Percentiles rank a stretch among this genome's conserved stretches.
phyloP scores from a whole-genome alignment of 2,329 filamentous ascomycete species.

The Alternaria metachromatica region DNA sequence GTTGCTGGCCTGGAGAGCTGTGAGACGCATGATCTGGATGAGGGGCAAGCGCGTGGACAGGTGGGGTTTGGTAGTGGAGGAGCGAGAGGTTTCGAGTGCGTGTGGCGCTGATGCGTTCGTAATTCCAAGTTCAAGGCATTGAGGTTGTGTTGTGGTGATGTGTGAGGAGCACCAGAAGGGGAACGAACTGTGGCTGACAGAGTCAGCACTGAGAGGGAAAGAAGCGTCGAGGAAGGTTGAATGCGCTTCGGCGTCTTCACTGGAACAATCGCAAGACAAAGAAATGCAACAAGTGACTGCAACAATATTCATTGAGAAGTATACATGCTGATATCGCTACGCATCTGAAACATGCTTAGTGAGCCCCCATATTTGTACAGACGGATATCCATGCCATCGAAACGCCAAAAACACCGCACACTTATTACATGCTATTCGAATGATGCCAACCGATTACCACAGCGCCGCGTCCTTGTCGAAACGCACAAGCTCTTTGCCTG shows the following conservation, averaged over 20 bases:
- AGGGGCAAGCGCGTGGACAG: neutral
- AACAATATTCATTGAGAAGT: neutral
- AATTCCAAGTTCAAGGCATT: accelerated
- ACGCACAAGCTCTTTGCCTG: slow-evolving; percentile 83
- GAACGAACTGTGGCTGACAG: neutral
- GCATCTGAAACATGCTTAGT: neutral
- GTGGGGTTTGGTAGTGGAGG: no score
- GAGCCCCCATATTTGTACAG: neutral
- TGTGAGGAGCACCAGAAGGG: neutral
- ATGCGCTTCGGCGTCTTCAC: neutral
- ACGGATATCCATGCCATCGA: neutral
- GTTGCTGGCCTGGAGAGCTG: neutral
- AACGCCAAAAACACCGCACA: slow-evolving; percentile 10
- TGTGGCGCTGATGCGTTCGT: neutral
- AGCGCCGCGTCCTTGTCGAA: slow-evolving; percentile 87
- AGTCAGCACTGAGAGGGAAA: neutral
- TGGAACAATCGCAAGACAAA: neutral
- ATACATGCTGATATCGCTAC: slow-evolving; percentile 1
- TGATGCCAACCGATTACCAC: slow-evolving; percentile 53
- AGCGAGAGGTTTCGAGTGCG: neutral
- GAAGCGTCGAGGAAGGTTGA: neutral
- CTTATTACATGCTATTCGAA: neutral
- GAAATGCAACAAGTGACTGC: neutral
- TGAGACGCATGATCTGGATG: neutral
- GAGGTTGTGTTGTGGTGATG: neutral